Evolutionary conservation across 768 basidiomycete genomes (phyloP), one percentile per base, ranked within the genome.

Genomic region (Leccinum imitatum): DNA sequence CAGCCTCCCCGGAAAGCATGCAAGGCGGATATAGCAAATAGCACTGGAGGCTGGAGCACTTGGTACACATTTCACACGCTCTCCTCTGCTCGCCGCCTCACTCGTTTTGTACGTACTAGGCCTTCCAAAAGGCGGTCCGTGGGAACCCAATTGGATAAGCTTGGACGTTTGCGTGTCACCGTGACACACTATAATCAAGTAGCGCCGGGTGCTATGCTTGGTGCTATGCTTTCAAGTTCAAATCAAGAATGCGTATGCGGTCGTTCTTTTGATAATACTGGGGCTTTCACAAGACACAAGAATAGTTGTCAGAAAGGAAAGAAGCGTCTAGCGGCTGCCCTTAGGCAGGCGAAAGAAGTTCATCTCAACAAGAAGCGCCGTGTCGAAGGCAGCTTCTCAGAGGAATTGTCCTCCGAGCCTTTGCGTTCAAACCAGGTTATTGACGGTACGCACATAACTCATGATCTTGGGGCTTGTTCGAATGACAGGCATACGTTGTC

Each of bases 1-100:
- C 30, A 30, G 30, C 63, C 83, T 95, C 48, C 90, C 91, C 59
- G 95, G 94, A 51, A 89, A 90, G 75, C 94, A 97, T 99, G 6
- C 97, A 98, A 74, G 97, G 97, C 41, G 97, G 97, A 31, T 98
- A 98, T 72, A 97, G 97, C 25, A 96, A 98, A 78, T 99, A 98
- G 73, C 97, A 99, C 30, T 30, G 30, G 30, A 30, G 30, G 30
- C 30, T 30, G 30, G 74, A 97, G 97, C 64, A 98, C 96, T 58
- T 99, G 97, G 96, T 96, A 69, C 71, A 87, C 69, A 57, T 56
- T 60, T 17, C 57, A 57, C 61, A 51, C 57, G 23, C 27, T 59
- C 39, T 51, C 56, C 52, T 30, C 15, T 53, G 17, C 46, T 6
- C 35, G n/a, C 53, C 11, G 48, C 57, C 62, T 67, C 53, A 73